These are phyloP conservation scores for Eucalyptus pumila DNA, from an alignment of 345 rosid genomes.

Conservation along the genomic window DNA sequence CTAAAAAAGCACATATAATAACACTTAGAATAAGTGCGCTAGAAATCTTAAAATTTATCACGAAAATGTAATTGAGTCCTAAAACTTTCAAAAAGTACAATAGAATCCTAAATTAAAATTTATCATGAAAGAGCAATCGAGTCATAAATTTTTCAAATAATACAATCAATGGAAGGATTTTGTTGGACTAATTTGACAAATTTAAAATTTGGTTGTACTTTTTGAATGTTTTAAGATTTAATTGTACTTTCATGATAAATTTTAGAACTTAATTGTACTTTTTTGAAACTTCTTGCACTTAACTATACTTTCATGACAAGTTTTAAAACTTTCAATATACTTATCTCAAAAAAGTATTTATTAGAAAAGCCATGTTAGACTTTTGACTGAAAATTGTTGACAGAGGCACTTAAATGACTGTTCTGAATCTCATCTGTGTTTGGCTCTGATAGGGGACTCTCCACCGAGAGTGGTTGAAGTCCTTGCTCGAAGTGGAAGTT, in stretches of 20 bases:
- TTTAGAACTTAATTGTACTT: too few species aligned
- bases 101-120: too few species aligned
- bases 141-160: too few species aligned
- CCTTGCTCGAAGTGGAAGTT: neutral
- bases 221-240: too few species aligned
- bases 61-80: accelerated
- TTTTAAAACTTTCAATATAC: accelerated
- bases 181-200: too few species aligned
- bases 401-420: neutral
- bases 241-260: accelerated
- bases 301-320: accelerated
- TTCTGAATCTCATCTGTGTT: neutral
- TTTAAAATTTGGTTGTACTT: too few species aligned
- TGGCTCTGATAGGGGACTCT: neutral
- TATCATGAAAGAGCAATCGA: neutral
- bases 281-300: too few species aligned
- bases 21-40: too few species aligned
- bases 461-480: neutral
- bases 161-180: too few species aligned
- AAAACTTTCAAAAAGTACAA: too few species aligned
- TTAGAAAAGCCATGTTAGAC: neutral
- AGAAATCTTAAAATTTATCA: too few species aligned
- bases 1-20: neutral
- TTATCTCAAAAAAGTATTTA: neutral
- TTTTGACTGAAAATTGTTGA: neutral